Evolutionary conservation across 305 asterid genomes (phyloP).

Genomic region (Fraxinus sp.): DNA sequence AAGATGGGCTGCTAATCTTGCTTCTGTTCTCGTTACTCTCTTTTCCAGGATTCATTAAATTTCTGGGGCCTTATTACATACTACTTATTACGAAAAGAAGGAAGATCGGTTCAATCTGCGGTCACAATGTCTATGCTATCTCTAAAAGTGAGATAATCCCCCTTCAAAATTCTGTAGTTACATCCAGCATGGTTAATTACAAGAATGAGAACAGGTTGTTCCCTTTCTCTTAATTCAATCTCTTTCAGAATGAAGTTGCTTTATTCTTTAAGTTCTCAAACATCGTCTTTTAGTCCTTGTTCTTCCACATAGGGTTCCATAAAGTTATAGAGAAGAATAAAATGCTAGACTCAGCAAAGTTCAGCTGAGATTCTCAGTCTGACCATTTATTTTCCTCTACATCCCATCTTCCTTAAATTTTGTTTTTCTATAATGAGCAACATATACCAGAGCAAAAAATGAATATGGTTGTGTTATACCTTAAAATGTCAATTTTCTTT

Average conservation of each 20-base stretch:
- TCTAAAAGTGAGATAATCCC: slow-evolving; percentile 83
- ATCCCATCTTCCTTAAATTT: slow-evolving; percentile 6
- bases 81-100: slow-evolving; percentile 69
- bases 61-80: slow-evolving; percentile 74
- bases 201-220: slow-evolving; percentile 79
- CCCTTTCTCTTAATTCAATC: neutral
- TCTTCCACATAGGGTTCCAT: neutral
- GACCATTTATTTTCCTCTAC: neutral
- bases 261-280: neutral
- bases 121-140: slow-evolving; percentile 82
- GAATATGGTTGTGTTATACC: slow-evolving; percentile 16
- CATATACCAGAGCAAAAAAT: slow-evolving; percentile 1
- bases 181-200: slow-evolving; percentile 53
- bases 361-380: neutral
- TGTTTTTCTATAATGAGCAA: neutral
- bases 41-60: slow-evolving; percentile 62
- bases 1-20: slow-evolving; percentile 12
- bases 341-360: neutral
- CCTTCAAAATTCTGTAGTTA: slow-evolving; percentile 65
- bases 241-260: neutral
- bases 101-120: slow-evolving; percentile 73
- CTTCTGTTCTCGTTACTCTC: slow-evolving; percentile 16
- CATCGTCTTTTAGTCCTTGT: neutral
- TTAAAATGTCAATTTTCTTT: neutral
- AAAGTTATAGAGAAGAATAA: neutral